These are phyloP conservation scores for Jatropha curcas DNA, from an alignment of 345 rosid species.

Conservation along the genomic window DNA sequence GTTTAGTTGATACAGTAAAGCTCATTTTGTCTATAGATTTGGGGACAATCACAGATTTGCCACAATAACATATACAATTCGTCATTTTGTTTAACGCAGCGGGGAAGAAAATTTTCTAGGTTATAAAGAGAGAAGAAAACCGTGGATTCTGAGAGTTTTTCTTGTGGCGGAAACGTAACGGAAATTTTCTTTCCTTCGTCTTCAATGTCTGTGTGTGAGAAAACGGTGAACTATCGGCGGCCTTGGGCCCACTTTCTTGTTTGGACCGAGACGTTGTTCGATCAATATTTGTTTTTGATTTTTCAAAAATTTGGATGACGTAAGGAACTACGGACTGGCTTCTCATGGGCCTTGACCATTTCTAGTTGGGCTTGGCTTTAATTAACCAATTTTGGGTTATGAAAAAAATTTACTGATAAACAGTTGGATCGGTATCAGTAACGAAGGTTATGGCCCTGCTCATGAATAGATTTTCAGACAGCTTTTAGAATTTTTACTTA, in stretches of 20 bases:
- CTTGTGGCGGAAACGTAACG: conserved; percentile 15
- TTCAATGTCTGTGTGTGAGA: not conserved
- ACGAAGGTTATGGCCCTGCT: too few relatives aligned
- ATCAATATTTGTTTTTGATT: not conserved
- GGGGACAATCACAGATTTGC: conserved; percentile 25
- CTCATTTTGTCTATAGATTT: conserved; percentile 26
- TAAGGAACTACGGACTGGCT: not conserved
- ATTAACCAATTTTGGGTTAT: too few relatives aligned
- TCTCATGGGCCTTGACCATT: too few relatives aligned
- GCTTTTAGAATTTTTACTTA: too few relatives aligned
- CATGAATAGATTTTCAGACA: too few relatives aligned
- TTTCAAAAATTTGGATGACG: not conserved
- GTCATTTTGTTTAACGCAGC: conserved; percentile 20
- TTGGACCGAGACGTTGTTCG: not conserved
- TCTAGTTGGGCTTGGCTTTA: too few relatives aligned
- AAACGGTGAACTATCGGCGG: not conserved
- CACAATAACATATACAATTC: conserved; percentile 31
- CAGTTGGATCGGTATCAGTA: too few relatives aligned
- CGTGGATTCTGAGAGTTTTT: not conserved
- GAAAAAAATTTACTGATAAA: too few relatives aligned
- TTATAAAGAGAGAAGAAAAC: not conserved
- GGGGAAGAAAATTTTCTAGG: not conserved
- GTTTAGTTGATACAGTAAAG: conserved; percentile 7
- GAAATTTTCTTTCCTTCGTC: not conserved
- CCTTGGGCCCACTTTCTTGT: conserved; percentile 5